These are phyloP conservation scores for Rhizopus arrhizus DNA, from an alignment of 371 early-diverging fungal genomes.

Conservation along the genomic window DNA sequence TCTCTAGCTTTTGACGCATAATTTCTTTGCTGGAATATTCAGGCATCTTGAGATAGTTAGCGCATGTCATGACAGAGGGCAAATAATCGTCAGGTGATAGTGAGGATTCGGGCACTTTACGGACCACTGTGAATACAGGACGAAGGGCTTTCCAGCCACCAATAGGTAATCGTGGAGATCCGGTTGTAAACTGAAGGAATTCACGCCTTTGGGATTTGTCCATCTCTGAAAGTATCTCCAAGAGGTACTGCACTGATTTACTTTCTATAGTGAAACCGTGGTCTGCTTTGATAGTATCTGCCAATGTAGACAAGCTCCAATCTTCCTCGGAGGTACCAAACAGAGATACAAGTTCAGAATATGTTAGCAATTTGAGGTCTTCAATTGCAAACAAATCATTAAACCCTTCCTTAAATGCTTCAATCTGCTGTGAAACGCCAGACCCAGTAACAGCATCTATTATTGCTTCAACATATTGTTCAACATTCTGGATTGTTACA, in stretches of 20 bases:
- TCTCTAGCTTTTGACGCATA: slow-evolving; percentile 64
- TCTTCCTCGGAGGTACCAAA: slow-evolving; percentile 74
- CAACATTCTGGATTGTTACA: slow-evolving; percentile 77
- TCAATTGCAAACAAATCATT: slow-evolving; percentile 73
- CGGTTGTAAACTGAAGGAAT: slow-evolving; percentile 91
- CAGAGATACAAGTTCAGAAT: slow-evolving; percentile 72
- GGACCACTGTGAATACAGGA: slow-evolving; percentile 88
- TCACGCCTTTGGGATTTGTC: slow-evolving; percentile 65
- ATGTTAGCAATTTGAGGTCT: slow-evolving; percentile 68
- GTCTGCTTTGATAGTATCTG: slow-evolving; percentile 79
- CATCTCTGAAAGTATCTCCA: slow-evolving; percentile 70
- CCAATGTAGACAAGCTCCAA: slow-evolving; percentile 77
- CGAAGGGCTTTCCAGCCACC: slow-evolving; percentile 82
- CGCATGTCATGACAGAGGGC: slow-evolving; percentile 97
- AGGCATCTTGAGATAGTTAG: slow-evolving; percentile 93
- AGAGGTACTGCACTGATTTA: slow-evolving; percentile 64
- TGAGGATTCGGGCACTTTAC: slow-evolving; percentile 70
- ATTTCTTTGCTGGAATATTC: slow-evolving; percentile 76
- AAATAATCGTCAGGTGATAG: slow-evolving; percentile 79
- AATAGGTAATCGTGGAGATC: slow-evolving; percentile 88
- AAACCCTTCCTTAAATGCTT: slow-evolving; percentile 84
- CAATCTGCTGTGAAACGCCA: slow-evolving; percentile 76
- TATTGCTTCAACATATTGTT: slow-evolving; percentile 71
- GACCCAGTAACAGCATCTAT: slow-evolving; percentile 68
- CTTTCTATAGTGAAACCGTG: slow-evolving; percentile 85